phyloP scores from a whole-genome alignment of 441 rosid species.

The Pelargonium myrrhifolium region DNA sequence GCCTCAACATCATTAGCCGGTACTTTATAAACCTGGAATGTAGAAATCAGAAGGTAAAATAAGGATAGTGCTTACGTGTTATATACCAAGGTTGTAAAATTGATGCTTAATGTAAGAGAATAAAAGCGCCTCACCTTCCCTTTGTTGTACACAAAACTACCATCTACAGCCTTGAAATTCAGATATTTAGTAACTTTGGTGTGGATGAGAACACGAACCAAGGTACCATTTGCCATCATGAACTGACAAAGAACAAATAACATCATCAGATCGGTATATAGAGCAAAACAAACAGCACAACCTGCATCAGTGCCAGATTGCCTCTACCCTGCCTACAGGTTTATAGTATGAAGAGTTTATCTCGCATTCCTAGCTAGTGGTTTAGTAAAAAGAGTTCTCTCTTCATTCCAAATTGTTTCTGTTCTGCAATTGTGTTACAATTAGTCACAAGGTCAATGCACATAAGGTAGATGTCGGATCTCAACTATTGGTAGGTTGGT shows the following conservation, averaged over 20 bases:
- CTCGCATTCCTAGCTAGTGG: too few relatives aligned
- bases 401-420: too few relatives aligned
- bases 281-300: neutral
- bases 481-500: too few relatives aligned
- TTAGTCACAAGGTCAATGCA: too few relatives aligned
- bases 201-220: constrained; percentile 61
- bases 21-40: constrained; percentile 50
- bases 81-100: neutral
- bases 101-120: neutral
- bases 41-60: neutral
- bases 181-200: constrained; percentile 68
- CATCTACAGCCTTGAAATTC: constrained; percentile 68
- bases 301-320: neutral
- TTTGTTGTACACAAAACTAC: constrained; percentile 64
- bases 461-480: too few relatives aligned
- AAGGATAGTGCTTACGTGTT: neutral
- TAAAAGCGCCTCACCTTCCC: constrained; percentile 40
- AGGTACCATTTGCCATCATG: constrained; percentile 58
- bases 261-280: neutral
- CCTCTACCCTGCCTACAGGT: neutral
- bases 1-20: constrained; percentile 75
- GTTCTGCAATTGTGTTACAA: too few relatives aligned
- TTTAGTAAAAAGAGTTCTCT: too few relatives aligned
- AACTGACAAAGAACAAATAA: constrained; percentile 30
- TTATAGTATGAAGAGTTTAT: too few relatives aligned